phyloP scores from a whole-genome alignment of 768 basidiomycete species.

The Panaeolus cyanescens region DNA sequence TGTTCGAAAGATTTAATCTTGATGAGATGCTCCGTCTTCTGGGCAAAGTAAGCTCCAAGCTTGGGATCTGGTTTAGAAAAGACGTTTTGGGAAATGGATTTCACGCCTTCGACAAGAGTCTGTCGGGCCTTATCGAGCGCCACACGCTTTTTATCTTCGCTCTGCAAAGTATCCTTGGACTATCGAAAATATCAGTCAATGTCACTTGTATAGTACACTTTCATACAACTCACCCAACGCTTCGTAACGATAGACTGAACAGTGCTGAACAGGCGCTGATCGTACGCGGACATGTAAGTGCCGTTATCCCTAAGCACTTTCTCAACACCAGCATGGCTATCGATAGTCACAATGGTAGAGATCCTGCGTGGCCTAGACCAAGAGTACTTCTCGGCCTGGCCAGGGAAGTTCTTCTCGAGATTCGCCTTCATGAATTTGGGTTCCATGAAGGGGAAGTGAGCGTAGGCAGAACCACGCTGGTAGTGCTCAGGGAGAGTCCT shows the following conservation, averaged over 20 bases:
- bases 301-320: slow-evolving; percentile 30
- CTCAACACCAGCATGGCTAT: slow-evolving; percentile 33
- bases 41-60: slow-evolving; percentile 30
- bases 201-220: neutral
- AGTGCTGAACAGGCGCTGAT: slow-evolving; percentile 31
- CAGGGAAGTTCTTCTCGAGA: slow-evolving; percentile 32
- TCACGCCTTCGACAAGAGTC: slow-evolving; percentile 14
- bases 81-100: slow-evolving; percentile 18
- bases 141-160: slow-evolving; percentile 9
- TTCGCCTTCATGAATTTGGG: slow-evolving; percentile 49
- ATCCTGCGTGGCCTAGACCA: slow-evolving; percentile 53
- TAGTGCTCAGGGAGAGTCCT: slow-evolving; percentile 71
- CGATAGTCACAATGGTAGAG: slow-evolving; percentile 25
- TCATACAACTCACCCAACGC: slow-evolving; percentile 14
- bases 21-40: slow-evolving; percentile 35
- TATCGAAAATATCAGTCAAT: neutral
- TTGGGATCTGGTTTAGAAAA: slow-evolving; percentile 18
- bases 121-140: slow-evolving; percentile 11
- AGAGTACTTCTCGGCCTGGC: slow-evolving; percentile 47
- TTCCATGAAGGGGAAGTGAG: slow-evolving; percentile 80
- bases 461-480: slow-evolving; percentile 64
- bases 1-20: slow-evolving; percentile 33
- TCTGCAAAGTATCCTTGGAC: slow-evolving; percentile 1
- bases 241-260: slow-evolving; percentile 24
- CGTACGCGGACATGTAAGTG: slow-evolving; percentile 34